Base-by-base conservation (phyloP, 2,329 filamentous ascomycete genomes). In the Beauveria sp. region DNA sequence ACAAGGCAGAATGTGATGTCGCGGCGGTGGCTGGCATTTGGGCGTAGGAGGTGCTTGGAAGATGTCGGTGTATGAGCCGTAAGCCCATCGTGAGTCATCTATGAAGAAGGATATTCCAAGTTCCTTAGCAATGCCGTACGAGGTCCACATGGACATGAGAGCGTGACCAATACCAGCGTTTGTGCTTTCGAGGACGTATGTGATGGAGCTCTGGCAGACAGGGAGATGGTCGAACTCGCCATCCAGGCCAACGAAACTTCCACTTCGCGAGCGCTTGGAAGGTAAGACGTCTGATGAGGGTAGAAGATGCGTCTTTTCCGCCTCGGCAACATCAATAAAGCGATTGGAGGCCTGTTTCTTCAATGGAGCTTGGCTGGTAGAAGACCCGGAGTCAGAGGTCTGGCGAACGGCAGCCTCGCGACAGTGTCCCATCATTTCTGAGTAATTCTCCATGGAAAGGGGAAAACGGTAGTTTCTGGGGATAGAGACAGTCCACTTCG, bases 401-500 rank as follows among this genome's bases (percentile, higher is more conserved):
- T 87, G 81, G 64, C 83, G 80, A 7, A 76, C 77, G 2, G 88
- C 83, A 31, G 90, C 82, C 69, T 90, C 83, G 64, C 80, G 81
- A 55, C 88, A 88, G 66, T 88, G 85, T 31, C 76, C 77, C 70
- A 88, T 90, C 63, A 96, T 87, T 48, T 88, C 83, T 16, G 79
- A 74, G 69, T 95, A 95, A 64, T 91, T 83, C 10, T 80, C 74
- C 22, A 83, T 81, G 0, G 79, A 74, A 2, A 95, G 73, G 1
- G 91, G 91, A 64, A 93, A 93, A 3, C 79, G 77, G 51, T 81
- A 77, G 62, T 80, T 80, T 7, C 81, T 78, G 1, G 91, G 91
- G 43, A 96, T 92, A 1, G 85, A 91, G 12, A 96, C 83, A 0
- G 91, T 95, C 91, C 91, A 96, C 71, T 83, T 88, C 12, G 85